These are phyloP conservation scores for Leptomonas pyrrhocoris DNA, from an alignment of 208 protist species.

Conservation along the genomic window DNA sequence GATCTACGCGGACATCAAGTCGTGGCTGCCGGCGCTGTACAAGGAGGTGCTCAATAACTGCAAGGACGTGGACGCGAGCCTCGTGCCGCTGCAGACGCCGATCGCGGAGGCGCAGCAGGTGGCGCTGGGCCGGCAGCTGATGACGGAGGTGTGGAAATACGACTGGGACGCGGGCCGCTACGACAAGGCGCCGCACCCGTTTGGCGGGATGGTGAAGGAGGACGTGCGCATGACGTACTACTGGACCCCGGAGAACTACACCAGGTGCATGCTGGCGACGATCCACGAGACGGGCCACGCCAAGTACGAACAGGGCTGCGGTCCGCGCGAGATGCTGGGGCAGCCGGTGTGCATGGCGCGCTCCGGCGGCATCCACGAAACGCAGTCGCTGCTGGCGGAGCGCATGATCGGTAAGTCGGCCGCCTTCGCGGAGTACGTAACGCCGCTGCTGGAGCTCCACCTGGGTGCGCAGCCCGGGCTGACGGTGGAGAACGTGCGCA, in stretches of 20 bases:
- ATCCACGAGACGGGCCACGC: too few species aligned
- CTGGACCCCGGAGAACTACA: conserved; percentile 54
- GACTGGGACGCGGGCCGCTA: conserved; percentile 75
- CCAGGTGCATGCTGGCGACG: conserved; percentile 12
- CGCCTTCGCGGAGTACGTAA: conserved; percentile 63
- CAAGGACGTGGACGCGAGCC: conserved; percentile 6
- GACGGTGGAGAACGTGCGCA: conserved; percentile 53
- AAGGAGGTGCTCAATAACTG: conserved; percentile 54
- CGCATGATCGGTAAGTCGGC: conserved; percentile 54
- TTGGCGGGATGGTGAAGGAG: conserved; percentile 63
- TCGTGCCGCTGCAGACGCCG: conserved; percentile 12
- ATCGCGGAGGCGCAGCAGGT: conserved; percentile 50
- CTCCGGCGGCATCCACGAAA: too few species aligned
- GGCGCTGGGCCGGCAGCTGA: conserved; percentile 33
- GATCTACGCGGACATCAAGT: conserved; percentile 62
- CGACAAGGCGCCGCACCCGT: conserved; percentile 78
- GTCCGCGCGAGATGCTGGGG: conserved; percentile 41
- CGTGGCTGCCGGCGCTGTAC: conserved; percentile 65
- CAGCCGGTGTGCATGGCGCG: conserved; percentile 63
- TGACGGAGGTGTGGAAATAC: conserved; percentile 66
- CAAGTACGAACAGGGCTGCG: conserved; percentile 40
- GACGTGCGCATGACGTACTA: conserved; percentile 83
- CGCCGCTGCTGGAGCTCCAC: conserved; percentile 47
- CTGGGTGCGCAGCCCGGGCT: conserved; percentile 68
- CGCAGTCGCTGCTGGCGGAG: too few species aligned